A percentile compares a stretch with the other conserved stretches of the same genome.
Evolutionary conservation across 2,329 filamentous ascomycete species (phyloP).

Genomic region (Colletotrichum ledebouriae): DNA sequence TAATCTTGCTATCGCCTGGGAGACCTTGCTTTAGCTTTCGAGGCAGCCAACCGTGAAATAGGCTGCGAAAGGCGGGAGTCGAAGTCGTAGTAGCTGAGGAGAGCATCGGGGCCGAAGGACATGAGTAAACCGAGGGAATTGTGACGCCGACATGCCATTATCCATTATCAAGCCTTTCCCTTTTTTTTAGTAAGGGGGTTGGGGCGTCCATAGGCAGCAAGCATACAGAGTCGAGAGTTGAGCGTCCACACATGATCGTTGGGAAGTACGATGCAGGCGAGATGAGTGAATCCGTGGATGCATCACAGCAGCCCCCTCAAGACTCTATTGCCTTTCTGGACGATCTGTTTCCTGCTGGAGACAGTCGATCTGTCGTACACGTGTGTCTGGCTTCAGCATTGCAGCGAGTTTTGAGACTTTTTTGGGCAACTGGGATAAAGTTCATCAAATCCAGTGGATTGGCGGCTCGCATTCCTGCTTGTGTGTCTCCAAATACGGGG

Average conservation of each 20-base stretch:
- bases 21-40: slow-evolving; percentile 14
- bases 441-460: slow-evolving; percentile 12
- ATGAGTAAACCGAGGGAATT: neutral
- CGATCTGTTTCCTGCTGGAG: neutral
- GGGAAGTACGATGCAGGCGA: neutral
- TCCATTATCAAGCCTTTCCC: slow-evolving; percentile 6
- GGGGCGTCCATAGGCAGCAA: neutral
- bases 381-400: slow-evolving; percentile 15
- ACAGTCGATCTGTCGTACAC: neutral
- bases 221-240: neutral
- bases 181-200: too few relatives aligned
- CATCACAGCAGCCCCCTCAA: neutral
- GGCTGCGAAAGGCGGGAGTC: neutral
- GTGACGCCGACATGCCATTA: slow-evolving; percentile 7
- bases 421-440: slow-evolving; percentile 33
- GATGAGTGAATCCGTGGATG: neutral
- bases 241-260: neutral
- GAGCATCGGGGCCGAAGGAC: neutral
- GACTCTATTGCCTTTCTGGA: neutral
- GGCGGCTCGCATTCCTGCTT: slow-evolving; percentile 26
- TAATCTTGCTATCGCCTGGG: slow-evolving; percentile 3
- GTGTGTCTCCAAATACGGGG: slow-evolving; percentile 4
- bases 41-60: slow-evolving; percentile 2
- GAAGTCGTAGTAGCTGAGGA: too few relatives aligned
- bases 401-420: slow-evolving; percentile 22